Conservation (phyloP, 176 grass and related monocot genomes). For the Elaeis guineensis region DNA sequence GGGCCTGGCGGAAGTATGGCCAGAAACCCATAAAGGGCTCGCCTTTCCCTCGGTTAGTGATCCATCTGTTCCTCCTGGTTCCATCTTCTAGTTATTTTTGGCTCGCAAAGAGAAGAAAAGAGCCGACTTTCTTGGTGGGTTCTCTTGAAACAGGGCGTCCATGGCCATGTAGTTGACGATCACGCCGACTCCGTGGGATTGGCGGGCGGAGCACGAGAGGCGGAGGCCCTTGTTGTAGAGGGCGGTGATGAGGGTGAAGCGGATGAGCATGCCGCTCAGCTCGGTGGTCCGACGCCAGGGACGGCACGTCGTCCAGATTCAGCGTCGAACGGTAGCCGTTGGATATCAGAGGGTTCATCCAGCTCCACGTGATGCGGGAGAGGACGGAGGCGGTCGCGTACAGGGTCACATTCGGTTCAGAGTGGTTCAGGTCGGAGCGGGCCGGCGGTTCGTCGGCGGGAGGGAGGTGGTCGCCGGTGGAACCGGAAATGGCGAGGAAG, state of each 20-base stretch:
- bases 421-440: neutral
- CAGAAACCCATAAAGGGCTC: conserved; percentile 54
- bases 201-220: too few relatives aligned
- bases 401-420: conserved; percentile 32
- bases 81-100: neutral
- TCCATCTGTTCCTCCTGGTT: too few relatives aligned
- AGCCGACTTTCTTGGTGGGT: too few relatives aligned
- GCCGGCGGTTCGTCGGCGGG: too few relatives aligned
- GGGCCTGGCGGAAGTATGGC: conserved; percentile 50
- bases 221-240: too few relatives aligned
- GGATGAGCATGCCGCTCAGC: too few relatives aligned
- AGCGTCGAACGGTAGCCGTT: conserved; percentile 44
- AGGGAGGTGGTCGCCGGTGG: conserved; percentile 18
- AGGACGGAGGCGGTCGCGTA: conserved; percentile 48
- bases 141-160: conserved; percentile 26
- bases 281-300: conserved; percentile 39
- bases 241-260: too few relatives aligned
- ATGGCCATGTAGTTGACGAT: too few relatives aligned
- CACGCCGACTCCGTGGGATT: too few relatives aligned
- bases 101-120: too few relatives aligned
- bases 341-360: conserved; percentile 79
- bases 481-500: conserved; percentile 26
- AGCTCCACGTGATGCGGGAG: conserved; percentile 52
- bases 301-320: conserved; percentile 56
- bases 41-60: conserved; percentile 37